phyloP scores from a whole-genome alignment of 805 yeast species.

The Wickerhamiella siamensis region DNA sequence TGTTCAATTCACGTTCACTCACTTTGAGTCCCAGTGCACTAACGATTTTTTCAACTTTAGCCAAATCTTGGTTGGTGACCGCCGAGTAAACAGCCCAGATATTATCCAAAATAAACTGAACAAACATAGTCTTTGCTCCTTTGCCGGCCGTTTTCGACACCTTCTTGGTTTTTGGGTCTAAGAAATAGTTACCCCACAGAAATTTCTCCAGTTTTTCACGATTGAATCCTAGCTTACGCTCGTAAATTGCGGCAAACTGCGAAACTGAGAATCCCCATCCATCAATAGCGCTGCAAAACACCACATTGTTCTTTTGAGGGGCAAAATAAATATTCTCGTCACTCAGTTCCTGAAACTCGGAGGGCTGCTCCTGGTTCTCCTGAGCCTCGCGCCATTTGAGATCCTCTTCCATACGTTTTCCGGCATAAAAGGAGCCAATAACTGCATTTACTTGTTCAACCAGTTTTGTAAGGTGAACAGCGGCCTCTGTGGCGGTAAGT shows the following conservation, averaged over 20 bases:
- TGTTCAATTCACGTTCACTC: constrained; percentile 57
- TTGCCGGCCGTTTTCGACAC: constrained; percentile 42
- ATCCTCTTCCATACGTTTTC: constrained; percentile 85
- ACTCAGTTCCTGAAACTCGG: constrained; percentile 52
- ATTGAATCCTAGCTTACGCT: constrained; percentile 70
- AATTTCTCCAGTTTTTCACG: constrained; percentile 65
- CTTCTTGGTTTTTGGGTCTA: constrained; percentile 95
- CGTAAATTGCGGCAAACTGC: constrained; percentile 78
- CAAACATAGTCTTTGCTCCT: constrained; percentile 72
- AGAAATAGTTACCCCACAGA: constrained; percentile 99
- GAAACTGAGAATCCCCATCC: constrained; percentile 96
- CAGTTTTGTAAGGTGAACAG: constrained; percentile 57
- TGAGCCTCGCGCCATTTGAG: constrained; percentile 37
- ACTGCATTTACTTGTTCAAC: constrained; percentile 93
- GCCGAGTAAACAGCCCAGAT: constrained; percentile 84
- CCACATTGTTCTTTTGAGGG: constrained; percentile 78
- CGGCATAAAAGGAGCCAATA: constrained; percentile 81
- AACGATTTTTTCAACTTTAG: constrained; percentile 60
- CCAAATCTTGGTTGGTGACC: constrained; percentile 48
- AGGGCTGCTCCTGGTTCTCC: constrained; percentile 33
- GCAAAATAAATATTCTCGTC: constrained; percentile 76
- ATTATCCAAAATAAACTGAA: constrained; percentile 70
- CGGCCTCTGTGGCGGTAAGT: constrained; percentile 73
- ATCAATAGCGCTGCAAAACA: constrained; percentile 82
- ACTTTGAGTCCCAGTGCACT: constrained; percentile 54